Evolutionary conservation across 176 grass and related monocot genomes (phyloP).

Genomic region (Lolium multiflorum): DNA sequence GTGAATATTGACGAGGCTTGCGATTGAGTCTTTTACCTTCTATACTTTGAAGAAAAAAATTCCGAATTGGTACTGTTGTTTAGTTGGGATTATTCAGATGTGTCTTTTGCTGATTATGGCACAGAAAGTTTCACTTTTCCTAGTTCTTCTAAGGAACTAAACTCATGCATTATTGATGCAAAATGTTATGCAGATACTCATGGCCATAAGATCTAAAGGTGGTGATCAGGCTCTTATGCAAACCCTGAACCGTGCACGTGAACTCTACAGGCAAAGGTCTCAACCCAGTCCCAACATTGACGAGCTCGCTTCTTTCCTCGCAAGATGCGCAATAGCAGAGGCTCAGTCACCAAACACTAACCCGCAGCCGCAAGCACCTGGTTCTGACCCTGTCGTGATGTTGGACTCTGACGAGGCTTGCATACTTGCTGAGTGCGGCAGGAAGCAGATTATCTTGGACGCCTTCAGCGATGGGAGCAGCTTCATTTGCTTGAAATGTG

Average conservation of each 20-base stretch:
- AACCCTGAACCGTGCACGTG: constrained; percentile 77
- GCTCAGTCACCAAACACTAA: constrained; percentile 48
- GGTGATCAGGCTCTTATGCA: constrained; percentile 82
- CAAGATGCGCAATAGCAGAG: constrained; percentile 91
- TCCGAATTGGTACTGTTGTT: neutral
- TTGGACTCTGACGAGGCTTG: constrained; percentile 63
- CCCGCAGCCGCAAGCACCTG: constrained; percentile 39
- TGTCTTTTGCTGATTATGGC: constrained; percentile 4
- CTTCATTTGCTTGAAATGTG: constrained; percentile 91
- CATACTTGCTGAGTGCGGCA: constrained; percentile 78
- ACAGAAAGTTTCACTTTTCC: neutral
- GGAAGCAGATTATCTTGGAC: constrained; percentile 89
- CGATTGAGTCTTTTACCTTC: neutral
- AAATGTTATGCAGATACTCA: constrained; percentile 56
- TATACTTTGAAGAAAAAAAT: neutral
- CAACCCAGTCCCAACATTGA: constrained; percentile 56
- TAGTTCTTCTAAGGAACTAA: neutral
- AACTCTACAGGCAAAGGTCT: constrained; percentile 68
- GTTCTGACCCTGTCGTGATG: constrained; percentile 49
- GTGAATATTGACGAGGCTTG: neutral
- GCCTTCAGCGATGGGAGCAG: constrained; percentile 92
- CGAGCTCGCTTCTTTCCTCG: constrained; percentile 83
- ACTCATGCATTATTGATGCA: constrained; percentile 29
- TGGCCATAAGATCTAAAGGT: constrained; percentile 82
- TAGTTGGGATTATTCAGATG: constrained; percentile 8